Evolutionary conservation across 2,329 filamentous ascomycete genomes (phyloP), one percentile per base, ranked within the genome.

Genomic region (Emmonsia crescens): DNA sequence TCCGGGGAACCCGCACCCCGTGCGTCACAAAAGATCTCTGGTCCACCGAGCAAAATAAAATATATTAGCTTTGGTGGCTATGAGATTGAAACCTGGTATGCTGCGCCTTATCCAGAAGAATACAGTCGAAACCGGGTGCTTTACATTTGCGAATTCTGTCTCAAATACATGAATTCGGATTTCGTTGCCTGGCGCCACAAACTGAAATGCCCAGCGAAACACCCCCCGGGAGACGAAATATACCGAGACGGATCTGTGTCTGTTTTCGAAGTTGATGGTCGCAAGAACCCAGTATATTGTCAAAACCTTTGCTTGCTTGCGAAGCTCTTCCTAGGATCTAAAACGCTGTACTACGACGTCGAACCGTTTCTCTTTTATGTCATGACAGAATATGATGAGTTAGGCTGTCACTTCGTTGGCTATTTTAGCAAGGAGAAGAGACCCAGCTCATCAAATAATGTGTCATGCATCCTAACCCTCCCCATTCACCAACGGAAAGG

Each of bases 161-260:
- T 99, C 63, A 99, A 97, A 76, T 99, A 99, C 78, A 96, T 99
- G 91, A 96, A 95, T 75, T 97, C 94, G 21, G 93, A 96, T 73
- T 97, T 96, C 70, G 94, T 99, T 33, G 93, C 94, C 16, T 97
- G 93, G 91, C 85, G 94, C 60, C 94, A 99, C 76, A 97, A 97
- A 78, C 83, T 91, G 68, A 99, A 99, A 78, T 99, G 94, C 69
- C 89, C 91, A 5, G 91, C 91, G 42, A 97, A 97, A 74, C 92
- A 97, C 71, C 95, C 94, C 3, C 95, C 95, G 0, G 94, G 94
- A 29, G 94, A 99, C 70, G 94, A 99, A 73, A 97, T 99, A 57
- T 99, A 99, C 72, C 89, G 94, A 60, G 93, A 99, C 72, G 89
- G 93, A 49, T 89, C 89, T 63, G 87, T 97, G 1, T 96, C 91